Conservation (phyloP, 495 filamentous ascomycete species). For the Tetracladium setigerum region DNA sequence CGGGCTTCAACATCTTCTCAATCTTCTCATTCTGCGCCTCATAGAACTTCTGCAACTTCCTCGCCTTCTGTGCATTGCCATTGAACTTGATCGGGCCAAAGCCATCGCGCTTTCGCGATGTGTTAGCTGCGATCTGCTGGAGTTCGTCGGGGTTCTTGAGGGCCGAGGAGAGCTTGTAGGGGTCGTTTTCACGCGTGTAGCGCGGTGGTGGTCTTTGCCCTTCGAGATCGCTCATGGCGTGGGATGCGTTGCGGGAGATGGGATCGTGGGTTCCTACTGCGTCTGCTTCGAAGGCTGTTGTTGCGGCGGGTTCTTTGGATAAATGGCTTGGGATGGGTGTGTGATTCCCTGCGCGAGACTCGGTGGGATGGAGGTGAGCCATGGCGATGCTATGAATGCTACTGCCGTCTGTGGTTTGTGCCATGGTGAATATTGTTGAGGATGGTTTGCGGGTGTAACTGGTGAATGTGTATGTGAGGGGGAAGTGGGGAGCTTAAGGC, state of each 20-base stretch:
- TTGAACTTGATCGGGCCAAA: constrained; percentile 36
- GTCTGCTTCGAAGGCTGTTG: constrained; percentile 31
- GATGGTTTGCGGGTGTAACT: no score
- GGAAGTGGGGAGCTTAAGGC: no score
- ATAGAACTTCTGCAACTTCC: constrained; percentile 78
- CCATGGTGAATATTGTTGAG: constrained; percentile 9
- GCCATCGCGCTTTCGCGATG: constrained; percentile 58
- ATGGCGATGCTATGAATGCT: constrained; percentile 28
- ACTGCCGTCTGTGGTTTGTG: constrained; percentile 26
- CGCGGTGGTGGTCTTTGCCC: constrained; percentile 41
- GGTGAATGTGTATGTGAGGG: no score
- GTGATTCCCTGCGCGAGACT: constrained; percentile 16
- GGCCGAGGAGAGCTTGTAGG: constrained; percentile 69
- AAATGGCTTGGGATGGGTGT: constrained; percentile 15
- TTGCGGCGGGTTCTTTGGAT: constrained; percentile 30
- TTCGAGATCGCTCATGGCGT: constrained; percentile 50
- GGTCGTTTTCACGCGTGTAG: constrained; percentile 61
- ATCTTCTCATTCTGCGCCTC: constrained; percentile 89
- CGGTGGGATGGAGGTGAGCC: constrained; percentile 31
- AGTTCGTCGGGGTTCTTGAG: constrained; percentile 77
- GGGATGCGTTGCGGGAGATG: constrained; percentile 34
- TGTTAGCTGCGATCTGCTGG: constrained; percentile 72
- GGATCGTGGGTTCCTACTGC: constrained; percentile 32
- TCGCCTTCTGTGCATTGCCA: constrained; percentile 37
- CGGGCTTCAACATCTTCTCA: constrained; percentile 80